These are phyloP conservation scores for Mycena capillaripes DNA, from an alignment of 768 basidiomycete species.

Conservation along the genomic window DNA sequence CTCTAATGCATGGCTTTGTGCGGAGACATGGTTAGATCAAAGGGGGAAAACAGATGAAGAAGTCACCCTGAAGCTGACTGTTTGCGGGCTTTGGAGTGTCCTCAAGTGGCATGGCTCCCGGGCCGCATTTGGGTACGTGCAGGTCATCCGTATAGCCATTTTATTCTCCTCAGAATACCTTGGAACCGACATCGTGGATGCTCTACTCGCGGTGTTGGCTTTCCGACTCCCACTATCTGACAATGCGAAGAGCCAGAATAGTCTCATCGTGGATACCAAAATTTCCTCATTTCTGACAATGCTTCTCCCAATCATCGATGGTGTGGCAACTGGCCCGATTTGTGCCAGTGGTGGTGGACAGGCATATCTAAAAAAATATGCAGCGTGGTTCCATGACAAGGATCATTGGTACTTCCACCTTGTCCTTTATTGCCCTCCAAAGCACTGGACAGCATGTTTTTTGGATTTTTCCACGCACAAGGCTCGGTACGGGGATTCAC, in stretches of 20 bases:
- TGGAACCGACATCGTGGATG: background rate
- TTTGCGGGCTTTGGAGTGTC: background rate
- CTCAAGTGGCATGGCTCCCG: background rate
- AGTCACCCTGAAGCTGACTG: background rate
- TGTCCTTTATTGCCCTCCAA: background rate
- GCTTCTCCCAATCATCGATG: constrained; percentile 16
- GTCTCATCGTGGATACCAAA: background rate
- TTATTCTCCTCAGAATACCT: constrained; percentile 1
- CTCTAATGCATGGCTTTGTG: background rate
- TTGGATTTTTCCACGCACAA: background rate
- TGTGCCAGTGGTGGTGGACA: background rate
- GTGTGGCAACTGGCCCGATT: background rate
- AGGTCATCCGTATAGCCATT: background rate
- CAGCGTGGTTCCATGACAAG: background rate
- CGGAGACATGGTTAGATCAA: background rate
- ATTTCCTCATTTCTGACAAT: background rate
- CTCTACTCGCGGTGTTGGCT: background rate
- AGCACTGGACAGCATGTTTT: constrained; percentile 28
- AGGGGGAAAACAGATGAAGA: background rate
- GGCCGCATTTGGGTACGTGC: background rate
- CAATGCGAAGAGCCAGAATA: background rate
- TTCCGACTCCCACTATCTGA: background rate
- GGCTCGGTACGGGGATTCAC: constrained; percentile 27
- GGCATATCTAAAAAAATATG: constrained; percentile 17
- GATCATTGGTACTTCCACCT: background rate